These are phyloP conservation scores for Hortaea werneckii DNA, from an alignment of 2,329 filamentous ascomycete genomes.

Conservation along the genomic window DNA sequence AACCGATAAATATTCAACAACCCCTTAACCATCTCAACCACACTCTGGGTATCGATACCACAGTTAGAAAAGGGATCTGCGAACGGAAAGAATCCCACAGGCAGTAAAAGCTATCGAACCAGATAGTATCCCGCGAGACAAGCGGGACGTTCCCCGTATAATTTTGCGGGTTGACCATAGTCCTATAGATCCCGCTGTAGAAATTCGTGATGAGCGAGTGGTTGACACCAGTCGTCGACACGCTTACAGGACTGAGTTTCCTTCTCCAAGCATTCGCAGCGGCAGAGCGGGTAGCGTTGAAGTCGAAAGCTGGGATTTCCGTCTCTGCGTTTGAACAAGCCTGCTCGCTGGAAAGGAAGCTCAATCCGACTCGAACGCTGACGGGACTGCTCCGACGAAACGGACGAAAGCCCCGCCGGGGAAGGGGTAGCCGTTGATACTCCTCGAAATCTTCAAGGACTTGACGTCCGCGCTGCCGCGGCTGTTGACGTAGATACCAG, in stretches of 20 bases:
- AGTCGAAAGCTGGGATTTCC: conserved; percentile 54
- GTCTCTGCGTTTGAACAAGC: conserved; percentile 50
- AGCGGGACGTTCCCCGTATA: conserved; percentile 36
- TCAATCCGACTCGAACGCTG: conserved; percentile 52
- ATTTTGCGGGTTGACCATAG: conserved; percentile 37
- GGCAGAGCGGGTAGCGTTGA: conserved; percentile 39
- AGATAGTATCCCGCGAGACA: conserved; percentile 10
- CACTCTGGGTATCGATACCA: conserved; percentile 51
- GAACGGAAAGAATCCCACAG: conserved; percentile 59
- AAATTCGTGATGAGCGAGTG: conserved; percentile 17
- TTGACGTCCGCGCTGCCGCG: conserved; percentile 37
- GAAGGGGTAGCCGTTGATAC: conserved; percentile 30
- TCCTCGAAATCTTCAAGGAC: conserved; percentile 22
- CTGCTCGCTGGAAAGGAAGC: conserved; percentile 51
- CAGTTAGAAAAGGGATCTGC: conserved; percentile 53
- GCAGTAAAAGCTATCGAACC: conserved; percentile 21
- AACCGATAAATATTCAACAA: conserved; percentile 59
- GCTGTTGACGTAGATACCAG: conserved; percentile 43
- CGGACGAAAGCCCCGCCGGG: conserved; percentile 31
- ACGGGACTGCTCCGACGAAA: conserved; percentile 37
- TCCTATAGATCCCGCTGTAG: conserved; percentile 42
- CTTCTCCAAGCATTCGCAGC: conserved; percentile 30
- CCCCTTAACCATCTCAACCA: conserved; percentile 57
- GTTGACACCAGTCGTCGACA: conserved; percentile 28
- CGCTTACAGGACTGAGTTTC: conserved; percentile 30